Evolutionary conservation across 306 rosid genomes (phyloP).

Genomic region (Gastrolobium bilobum): DNA sequence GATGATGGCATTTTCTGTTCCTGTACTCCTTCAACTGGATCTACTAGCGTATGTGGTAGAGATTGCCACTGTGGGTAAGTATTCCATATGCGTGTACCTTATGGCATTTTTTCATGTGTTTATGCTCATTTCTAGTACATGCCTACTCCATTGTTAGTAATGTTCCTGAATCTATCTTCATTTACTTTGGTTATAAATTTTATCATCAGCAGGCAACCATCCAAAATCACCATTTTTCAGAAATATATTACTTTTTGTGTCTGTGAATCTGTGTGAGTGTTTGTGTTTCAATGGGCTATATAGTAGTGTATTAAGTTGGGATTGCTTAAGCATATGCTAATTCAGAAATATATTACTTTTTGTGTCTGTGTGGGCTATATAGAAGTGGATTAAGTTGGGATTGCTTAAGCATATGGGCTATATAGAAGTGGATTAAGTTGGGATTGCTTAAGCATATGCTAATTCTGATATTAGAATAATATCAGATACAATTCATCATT

Average conservation of each 20-base stretch:
- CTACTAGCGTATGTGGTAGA: constrained; percentile 77
- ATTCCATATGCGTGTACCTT: constrained; percentile 8
- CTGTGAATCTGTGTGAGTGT: background rate
- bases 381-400: background rate
- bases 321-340: background rate
- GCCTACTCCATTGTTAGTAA: background rate
- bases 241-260: background rate
- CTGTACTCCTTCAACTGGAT: constrained; percentile 66
- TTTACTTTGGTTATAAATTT: constrained; percentile 22
- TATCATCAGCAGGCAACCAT: constrained; percentile 14
- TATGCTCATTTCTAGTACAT: constrained; percentile 5
- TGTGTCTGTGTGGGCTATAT: background rate
- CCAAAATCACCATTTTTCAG: background rate
- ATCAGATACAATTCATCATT: background rate
- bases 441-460: background rate
- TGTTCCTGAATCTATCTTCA: constrained; percentile 22
- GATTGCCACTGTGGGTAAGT: constrained; percentile 98
- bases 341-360: no score
- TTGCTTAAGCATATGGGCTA: background rate
- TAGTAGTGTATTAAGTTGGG: constrained; percentile 23
- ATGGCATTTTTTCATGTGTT: background rate
- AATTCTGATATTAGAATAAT: background rate
- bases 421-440: background rate
- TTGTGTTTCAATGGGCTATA: constrained; percentile 22
- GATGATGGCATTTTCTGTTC: constrained; percentile 98